A percentile compares a stretch with the other conserved stretches of the same genome.
These are phyloP conservation scores for Millerozyma acaciae DNA, from an alignment of 805 yeast species.

Conservation along the genomic window DNA sequence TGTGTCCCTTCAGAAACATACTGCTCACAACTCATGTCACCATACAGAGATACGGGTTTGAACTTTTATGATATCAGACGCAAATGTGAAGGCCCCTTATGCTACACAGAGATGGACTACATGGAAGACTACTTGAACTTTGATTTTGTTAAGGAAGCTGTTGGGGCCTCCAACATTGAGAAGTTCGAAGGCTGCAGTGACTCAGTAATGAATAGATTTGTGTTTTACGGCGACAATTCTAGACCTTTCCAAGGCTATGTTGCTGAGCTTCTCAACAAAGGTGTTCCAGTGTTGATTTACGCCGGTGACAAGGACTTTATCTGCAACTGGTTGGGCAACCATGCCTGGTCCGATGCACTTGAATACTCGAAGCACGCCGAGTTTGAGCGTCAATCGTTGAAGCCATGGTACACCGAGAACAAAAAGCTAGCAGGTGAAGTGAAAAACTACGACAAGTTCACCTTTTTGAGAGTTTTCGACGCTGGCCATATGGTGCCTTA, in stretches of 20 bases:
- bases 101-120: constrained; percentile 49
- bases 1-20: constrained; percentile 38
- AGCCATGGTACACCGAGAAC: constrained; percentile 34
- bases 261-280: constrained; percentile 36
- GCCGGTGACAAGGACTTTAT: constrained; percentile 46
- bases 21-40: constrained; percentile 28
- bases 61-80: constrained; percentile 64
- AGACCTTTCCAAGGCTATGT: constrained; percentile 68
- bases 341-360: constrained; percentile 35
- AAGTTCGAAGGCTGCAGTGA: constrained; percentile 45
- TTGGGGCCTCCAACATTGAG: constrained; percentile 54
- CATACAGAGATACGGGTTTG: constrained; percentile 46
- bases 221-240: constrained; percentile 62
- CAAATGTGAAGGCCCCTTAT: constrained; percentile 47
- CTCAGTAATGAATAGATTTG: constrained; percentile 46
- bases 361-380: constrained; percentile 21
- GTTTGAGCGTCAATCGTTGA: constrained; percentile 19
- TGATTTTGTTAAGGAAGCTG: constrained; percentile 48
- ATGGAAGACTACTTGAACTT: constrained; percentile 52
- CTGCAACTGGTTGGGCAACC: constrained; percentile 46
- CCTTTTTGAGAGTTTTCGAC: constrained; percentile 78
- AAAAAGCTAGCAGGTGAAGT: constrained; percentile 62
- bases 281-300: constrained; percentile 38
- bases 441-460: constrained; percentile 66
- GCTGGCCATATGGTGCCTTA: constrained; percentile 97